Evolutionary conservation across 176 grass and related monocot species (phyloP).

Genomic region (sorghum (Sorghum bicolor)): Sorghum_bicolor_NCBIv3 NC_012874.2:60714001-60714500

Average conservation of each 20-base stretch:
- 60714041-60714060: background rate
- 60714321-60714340: background rate
- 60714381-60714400: background rate
- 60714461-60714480: background rate
- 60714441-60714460: background rate
- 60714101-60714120: background rate
- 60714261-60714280: background rate
- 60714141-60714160: background rate
- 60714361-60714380: background rate
- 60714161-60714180: background rate
- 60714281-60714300: background rate
- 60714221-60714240: background rate
- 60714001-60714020: slow-evolving; percentile 26
- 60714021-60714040: slow-evolving; percentile 21
- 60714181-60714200: background rate
- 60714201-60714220: background rate
- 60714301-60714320: background rate
- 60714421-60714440: background rate
- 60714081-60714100: background rate
- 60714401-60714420: background rate
- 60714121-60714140: background rate
- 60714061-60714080: background rate
- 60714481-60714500: background rate
- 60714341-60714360: background rate
- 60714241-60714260: background rate